A percentile compares a stretch with the other conserved stretches of the same genome.
These are phyloP conservation scores for Naegleria fowleri DNA, from an alignment of 208 protist genomes.

Conservation along the genomic window DNA sequence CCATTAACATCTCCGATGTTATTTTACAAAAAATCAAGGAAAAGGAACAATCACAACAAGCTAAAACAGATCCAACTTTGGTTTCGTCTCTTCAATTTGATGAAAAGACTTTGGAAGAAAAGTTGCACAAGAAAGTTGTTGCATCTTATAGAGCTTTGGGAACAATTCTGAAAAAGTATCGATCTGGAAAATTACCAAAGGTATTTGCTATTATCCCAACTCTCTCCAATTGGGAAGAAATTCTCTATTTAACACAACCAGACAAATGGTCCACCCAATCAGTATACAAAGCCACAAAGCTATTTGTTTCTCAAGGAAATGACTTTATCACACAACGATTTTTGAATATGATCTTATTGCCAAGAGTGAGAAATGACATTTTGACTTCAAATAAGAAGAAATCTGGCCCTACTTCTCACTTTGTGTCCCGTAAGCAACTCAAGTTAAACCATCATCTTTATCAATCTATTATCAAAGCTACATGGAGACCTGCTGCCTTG, in stretches of 20 bases:
- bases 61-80: neutral
- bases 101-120: neutral
- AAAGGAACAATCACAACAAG: constrained; percentile 9
- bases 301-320: constrained; percentile 95
- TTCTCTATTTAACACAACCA: constrained; percentile 90
- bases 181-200: constrained; percentile 96
- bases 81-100: no score
- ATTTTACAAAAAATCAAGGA: constrained; percentile 25
- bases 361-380: constrained; percentile 78
- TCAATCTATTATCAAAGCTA: constrained; percentile 90
- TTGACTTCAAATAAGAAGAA: neutral
- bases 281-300: constrained; percentile 84
- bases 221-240: constrained; percentile 93
- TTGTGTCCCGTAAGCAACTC: constrained; percentile 36
- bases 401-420: neutral
- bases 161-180: constrained; percentile 84
- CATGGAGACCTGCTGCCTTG: constrained; percentile 97
- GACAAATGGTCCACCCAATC: constrained; percentile 88
- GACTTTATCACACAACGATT: constrained; percentile 91
- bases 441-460: constrained; percentile 97
- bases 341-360: constrained; percentile 95
- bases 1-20: neutral
- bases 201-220: constrained; percentile 97
- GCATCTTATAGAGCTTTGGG: constrained; percentile 78
- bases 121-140: constrained; percentile 3